Evolutionary conservation across 176 grass and related monocot species (phyloP), one percentile per base, ranked within the genome.

Genomic region (Urochloa ruziziensis): DNA sequence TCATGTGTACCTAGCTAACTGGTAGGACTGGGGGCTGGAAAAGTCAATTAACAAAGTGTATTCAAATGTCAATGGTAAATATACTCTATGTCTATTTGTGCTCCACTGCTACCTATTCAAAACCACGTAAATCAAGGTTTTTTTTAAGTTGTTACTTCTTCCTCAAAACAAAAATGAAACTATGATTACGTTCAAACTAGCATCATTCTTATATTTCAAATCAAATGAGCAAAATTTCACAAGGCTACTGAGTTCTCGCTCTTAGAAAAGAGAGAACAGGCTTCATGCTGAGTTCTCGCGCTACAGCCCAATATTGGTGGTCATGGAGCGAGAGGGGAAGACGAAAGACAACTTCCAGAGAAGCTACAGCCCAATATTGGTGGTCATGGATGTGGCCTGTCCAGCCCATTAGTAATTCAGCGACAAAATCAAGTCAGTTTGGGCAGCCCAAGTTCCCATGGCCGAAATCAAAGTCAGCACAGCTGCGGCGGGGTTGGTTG

Each of bases 1-100:
- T 33, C 36, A 59, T 34, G 62, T 77, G 72, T 85, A 46, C 25
- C 71, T 83, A 75, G 73, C 72, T 75, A 83, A 78, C 73, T 63
- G 32, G 62, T 78, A 78, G 86, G 73, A 54, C 78, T 62, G 42
- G 86, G 64, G 29, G 65, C 56, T 83, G 52, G 7, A 77, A n/a
- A 82, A 70, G 33, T 37, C 36, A 48, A 70, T 77, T 83, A 51
- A 53, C 53, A 77, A n/a, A 39, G 1, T 68, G 61, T 75, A 87
- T 59, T 69, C 13, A 24, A 46, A 74, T 74, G 15, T 7, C 21
- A 34, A 54, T 25, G 47, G 33, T 42, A 66, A 51, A 37, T 28
- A 72, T 57, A 42, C 1, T 39, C 32, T 7, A 2, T 44, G 44
- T 12, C 25, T 78, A 46, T 29, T 6, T 78, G 39, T 46, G 37